Conservation (phyloP, 176 grass and related monocot genomes). For the Saccharum officinarum region DNA sequence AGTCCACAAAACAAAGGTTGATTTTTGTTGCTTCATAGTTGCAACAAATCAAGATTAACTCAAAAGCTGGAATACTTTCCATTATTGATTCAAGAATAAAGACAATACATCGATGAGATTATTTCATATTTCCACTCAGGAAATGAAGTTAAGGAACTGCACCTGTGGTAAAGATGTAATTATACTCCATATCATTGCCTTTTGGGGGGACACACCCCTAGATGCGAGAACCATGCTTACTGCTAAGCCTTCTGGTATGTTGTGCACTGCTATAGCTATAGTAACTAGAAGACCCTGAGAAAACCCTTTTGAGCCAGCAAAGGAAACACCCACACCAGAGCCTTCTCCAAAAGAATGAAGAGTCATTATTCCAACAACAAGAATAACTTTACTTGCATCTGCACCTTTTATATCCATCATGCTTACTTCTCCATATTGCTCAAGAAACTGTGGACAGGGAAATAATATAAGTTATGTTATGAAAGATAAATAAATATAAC, state of each 20-base stretch:
- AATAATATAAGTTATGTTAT: slow-evolving; percentile 19
- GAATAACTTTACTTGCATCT: slow-evolving; percentile 99
- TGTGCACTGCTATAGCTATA: slow-evolving; percentile 96
- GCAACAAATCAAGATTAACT: background rate
- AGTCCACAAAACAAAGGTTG: background rate
- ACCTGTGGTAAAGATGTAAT: slow-evolving; percentile 99
- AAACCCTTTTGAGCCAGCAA: slow-evolving; percentile 90
- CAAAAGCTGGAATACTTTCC: background rate
- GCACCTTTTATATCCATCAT: slow-evolving; percentile 99
- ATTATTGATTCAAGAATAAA: background rate
- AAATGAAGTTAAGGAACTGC: slow-evolving; percentile 10
- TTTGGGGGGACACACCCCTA: slow-evolving; percentile 81
- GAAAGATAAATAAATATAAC: slow-evolving; percentile 7
- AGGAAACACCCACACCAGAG: slow-evolving; percentile 97
- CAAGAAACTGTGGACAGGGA: slow-evolving; percentile 66
- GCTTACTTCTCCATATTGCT: slow-evolving; percentile 94
- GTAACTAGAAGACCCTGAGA: slow-evolving; percentile 93
- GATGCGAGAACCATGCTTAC: slow-evolving; percentile 97
- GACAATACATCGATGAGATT: background rate
- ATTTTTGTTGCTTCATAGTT: background rate
- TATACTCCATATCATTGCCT: slow-evolving; percentile 98
- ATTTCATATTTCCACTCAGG: slow-evolving; percentile 27
- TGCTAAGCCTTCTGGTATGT: slow-evolving; percentile 98
- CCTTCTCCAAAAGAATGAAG: slow-evolving; percentile 99
- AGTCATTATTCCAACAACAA: slow-evolving; percentile 99